A percentile compares a stretch with the other conserved stretches of the same genome.
phyloP scores from a whole-genome alignment of 768 basidiomycete genomes.

The Rhizopogon salebrosus region DNA sequence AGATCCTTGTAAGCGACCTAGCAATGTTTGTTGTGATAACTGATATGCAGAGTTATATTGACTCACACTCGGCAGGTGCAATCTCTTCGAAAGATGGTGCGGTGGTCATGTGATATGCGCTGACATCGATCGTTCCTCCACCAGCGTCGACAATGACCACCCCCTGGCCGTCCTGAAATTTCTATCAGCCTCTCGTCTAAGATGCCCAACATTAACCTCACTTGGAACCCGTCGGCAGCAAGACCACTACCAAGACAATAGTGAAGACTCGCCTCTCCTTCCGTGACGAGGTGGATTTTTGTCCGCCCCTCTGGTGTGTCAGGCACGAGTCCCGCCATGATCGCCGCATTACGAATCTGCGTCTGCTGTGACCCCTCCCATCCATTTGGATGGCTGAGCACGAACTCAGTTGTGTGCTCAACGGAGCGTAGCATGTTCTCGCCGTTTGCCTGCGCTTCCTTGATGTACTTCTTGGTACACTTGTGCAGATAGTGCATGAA shows the following conservation, averaged over 20 bases:
- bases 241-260: slow-evolving; percentile 38
- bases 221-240: slow-evolving; percentile 23
- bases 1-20: slow-evolving; percentile 47
- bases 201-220: neutral
- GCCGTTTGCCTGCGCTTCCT: slow-evolving; percentile 41
- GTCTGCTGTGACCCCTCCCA: slow-evolving; percentile 42
- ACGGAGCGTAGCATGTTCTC: slow-evolving; percentile 36
- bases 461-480: slow-evolving; percentile 38
- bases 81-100: slow-evolving; percentile 41
- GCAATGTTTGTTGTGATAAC: slow-evolving; percentile 3
- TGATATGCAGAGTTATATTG: neutral
- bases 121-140: slow-evolving; percentile 58
- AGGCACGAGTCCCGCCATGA: slow-evolving; percentile 35
- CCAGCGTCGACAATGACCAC: slow-evolving; percentile 58
- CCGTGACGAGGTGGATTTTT: slow-evolving; percentile 41
- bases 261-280: slow-evolving; percentile 51
- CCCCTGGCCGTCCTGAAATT: slow-evolving; percentile 36
- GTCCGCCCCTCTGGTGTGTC: slow-evolving; percentile 30
- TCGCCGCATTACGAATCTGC: slow-evolving; percentile 39
- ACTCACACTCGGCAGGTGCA: slow-evolving; percentile 39
- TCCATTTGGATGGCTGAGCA: slow-evolving; percentile 44
- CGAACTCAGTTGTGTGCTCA: slow-evolving; percentile 35
- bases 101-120: slow-evolving; percentile 42
- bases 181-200: neutral
- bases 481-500: slow-evolving; percentile 42